These are phyloP conservation scores for Macrophomina tecta DNA, from an alignment of 2,329 filamentous ascomycete species.

Conservation along the genomic window DNA sequence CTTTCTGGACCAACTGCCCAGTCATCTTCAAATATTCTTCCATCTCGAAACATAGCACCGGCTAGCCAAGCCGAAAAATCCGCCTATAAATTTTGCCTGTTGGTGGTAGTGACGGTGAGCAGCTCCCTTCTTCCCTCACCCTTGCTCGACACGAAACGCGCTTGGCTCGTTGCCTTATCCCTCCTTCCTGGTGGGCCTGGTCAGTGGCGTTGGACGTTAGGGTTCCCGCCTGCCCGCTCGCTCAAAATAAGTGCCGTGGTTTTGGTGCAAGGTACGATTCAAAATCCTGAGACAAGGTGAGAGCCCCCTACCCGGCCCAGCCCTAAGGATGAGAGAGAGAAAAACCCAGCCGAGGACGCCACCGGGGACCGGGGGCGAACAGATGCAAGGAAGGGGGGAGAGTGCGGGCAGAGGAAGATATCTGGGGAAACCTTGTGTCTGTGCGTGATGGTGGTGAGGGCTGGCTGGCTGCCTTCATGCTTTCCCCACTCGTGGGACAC, in stretches of 20 bases:
- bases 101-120: too few species aligned
- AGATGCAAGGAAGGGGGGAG: not conserved
- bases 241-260: not conserved
- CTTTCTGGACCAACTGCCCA: not conserved
- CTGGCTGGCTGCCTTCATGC: too few species aligned
- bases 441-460: too few species aligned
- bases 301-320: not conserved
- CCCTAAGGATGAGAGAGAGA: too few species aligned
- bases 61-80: constrained; percentile 6
- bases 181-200: too few species aligned
- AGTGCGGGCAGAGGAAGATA: not conserved
- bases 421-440: constrained; percentile 3
- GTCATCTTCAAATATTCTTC: not conserved
- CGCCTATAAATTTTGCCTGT: not conserved
- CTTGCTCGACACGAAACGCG: not conserved
- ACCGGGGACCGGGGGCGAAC: not conserved
- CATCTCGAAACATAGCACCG: not conserved
- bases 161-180: not conserved
- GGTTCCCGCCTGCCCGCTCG: not conserved
- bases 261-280: not conserved
- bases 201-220: too few species aligned
- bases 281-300: constrained; percentile 11
- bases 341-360: not conserved
- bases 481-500: too few species aligned
- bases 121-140: not conserved